phyloP scores from a whole-genome alignment of 352 stramenopile genomes.

The Pythium phragmitis region DNA sequence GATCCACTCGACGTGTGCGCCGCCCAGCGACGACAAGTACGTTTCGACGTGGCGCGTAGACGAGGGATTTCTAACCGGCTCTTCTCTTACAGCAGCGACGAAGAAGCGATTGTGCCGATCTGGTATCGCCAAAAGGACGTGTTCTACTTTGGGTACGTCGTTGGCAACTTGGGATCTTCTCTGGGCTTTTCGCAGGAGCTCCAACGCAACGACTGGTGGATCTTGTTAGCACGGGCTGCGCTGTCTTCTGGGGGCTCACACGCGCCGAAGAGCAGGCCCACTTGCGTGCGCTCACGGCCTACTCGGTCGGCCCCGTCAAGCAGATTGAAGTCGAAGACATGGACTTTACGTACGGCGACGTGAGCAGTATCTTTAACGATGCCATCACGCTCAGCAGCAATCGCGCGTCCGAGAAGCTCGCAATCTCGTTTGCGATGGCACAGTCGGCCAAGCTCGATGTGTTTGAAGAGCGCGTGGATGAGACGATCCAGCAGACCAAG shows the following conservation, averaged over 20 bases:
- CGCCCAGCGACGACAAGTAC: not conserved
- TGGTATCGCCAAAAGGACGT: conserved; percentile 51
- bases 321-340: conserved; percentile 68
- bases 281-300: conserved; percentile 50
- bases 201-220: not conserved
- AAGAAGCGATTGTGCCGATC: conserved; percentile 3
- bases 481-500: conserved; percentile 77
- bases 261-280: conserved; percentile 50
- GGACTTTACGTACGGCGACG: conserved; percentile 55
- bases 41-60: not conserved
- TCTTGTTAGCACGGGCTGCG: conserved; percentile 39
- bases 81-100: not conserved
- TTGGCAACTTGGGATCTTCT: not conserved
- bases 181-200: not conserved
- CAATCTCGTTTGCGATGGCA: conserved; percentile 90
- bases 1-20: conserved; percentile 43
- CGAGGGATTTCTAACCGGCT: no score
- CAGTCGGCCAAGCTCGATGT: conserved; percentile 92
- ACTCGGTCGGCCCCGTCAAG: conserved; percentile 41
- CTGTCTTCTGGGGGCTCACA: conserved; percentile 68
- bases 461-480: conserved; percentile 88
- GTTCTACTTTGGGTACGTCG: conserved; percentile 56
- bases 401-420: conserved; percentile 82
- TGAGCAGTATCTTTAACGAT: conserved; percentile 70
- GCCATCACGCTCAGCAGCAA: conserved; percentile 72